Base-by-base conservation (phyloP, 108 stramenopile genomes). In the Nitzschia sp. region DNA sequence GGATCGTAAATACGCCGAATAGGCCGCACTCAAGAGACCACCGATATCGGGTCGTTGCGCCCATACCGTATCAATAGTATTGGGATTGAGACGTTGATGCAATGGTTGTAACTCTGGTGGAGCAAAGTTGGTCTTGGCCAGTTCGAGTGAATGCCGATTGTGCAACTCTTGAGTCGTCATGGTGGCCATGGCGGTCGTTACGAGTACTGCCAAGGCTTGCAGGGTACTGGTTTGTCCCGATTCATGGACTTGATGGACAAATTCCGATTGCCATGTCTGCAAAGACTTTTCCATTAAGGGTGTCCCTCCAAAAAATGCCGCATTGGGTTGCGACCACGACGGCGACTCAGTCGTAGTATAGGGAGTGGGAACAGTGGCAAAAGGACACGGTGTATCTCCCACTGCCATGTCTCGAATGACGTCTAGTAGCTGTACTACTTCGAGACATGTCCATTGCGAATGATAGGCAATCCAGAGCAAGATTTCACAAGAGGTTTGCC, bases 401-500 rank as follows among this genome's bases (percentile, higher is more conserved):
- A 34, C 74, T 2, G 74, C 60, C 54, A 92, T 59, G 21, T 85
- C 84, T 32, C 75, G 59, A 19, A 92, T 75, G 68, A 90, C 66
- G 73, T 92, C 89, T 38, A 95, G 68, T 28, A 95, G 29, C 9
- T 58, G 55, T 13, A 63, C 72, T 17, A 89, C 79, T 74, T 95
- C 93, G 23, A 71, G 66, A 2, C 46, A 47, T 8, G 70, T 80
- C 57, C 87, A 62, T 72, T 95, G 90, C 1, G 89, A 89, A 53
- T 90, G 85, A 68, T 95, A 95, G 0, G 89, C 86, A 5, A 92
- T 62, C 54, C 79, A 90, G 58, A 89, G 90, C 0, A 95, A 65
- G 46, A 76, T 81, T 76, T 89, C 85, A 3, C 81, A 57, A 0
- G 88, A 90, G 25, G 84, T 62, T 23, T 91, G 86, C n/a, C 89